These are phyloP conservation scores for Xerocomus amazonicus DNA, from an alignment of 1,284 basidiomycete genomes.

Conservation along the genomic window DNA sequence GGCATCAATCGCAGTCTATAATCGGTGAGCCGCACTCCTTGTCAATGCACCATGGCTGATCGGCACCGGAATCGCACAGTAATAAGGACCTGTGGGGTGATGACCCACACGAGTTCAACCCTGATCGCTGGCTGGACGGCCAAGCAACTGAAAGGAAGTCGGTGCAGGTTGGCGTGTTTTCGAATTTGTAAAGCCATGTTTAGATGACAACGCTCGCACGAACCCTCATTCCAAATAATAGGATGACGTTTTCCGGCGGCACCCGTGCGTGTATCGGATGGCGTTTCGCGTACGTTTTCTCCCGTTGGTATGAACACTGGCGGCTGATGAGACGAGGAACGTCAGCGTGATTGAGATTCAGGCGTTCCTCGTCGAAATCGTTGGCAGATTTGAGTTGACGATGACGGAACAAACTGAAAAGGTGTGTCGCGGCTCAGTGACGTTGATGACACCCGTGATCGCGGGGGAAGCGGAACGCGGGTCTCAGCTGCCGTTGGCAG, in stretches of 20 bases:
- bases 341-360: slow-evolving; percentile 47
- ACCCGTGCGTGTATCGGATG: slow-evolving; percentile 45
- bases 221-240: slow-evolving; percentile 13
- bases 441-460: slow-evolving; percentile 46
- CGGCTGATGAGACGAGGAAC: not conserved
- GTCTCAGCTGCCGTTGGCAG: slow-evolving; percentile 46
- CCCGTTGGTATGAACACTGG: too few relatives aligned
- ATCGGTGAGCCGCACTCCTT: slow-evolving; percentile 27
- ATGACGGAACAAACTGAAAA: slow-evolving; percentile 37
- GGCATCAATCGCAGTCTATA: slow-evolving; percentile 37
- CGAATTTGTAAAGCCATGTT: slow-evolving; percentile 44
- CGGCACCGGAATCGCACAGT: slow-evolving; percentile 21
- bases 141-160: slow-evolving; percentile 33
- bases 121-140: slow-evolving; percentile 47
- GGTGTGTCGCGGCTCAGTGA: slow-evolving; percentile 40
- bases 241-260: slow-evolving; percentile 45
- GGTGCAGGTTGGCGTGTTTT: slow-evolving; percentile 44
- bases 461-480: slow-evolving; percentile 44
- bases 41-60: not conserved
- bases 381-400: slow-evolving; percentile 47
- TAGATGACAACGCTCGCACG: not conserved
- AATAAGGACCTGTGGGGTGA: slow-evolving; percentile 47
- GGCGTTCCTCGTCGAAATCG: slow-evolving; percentile 45
- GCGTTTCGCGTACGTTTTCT: slow-evolving; percentile 39
- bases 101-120: slow-evolving; percentile 50